Evolutionary conservation across 164 flowering plant species (phyloP).

Genomic region (Vitis rotundifolia): DNA sequence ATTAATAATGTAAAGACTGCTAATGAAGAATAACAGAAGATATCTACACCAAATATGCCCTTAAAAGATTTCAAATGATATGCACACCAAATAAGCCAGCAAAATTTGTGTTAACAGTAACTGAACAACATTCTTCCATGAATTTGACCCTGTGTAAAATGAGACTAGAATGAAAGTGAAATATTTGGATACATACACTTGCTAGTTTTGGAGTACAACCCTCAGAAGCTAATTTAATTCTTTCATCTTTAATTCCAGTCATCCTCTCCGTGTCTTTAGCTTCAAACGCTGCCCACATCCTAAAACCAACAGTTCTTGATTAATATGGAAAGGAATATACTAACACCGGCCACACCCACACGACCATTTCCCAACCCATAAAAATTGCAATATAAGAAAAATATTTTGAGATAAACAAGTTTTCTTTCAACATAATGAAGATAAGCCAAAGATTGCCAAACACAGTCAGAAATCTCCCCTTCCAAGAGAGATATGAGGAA

Average conservation of each 20-base stretch:
- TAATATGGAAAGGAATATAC: conserved; percentile 3
- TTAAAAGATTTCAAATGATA: no score
- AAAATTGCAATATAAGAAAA: not conserved
- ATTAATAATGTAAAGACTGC: not conserved
- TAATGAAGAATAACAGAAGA: not conserved
- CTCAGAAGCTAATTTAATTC: conserved; percentile 21
- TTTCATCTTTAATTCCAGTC: conserved; percentile 16
- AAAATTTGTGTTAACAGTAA: not conserved
- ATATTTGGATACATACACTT: conserved; percentile 11
- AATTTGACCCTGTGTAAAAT: not conserved
- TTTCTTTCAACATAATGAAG: not conserved
- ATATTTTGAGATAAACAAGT: not conserved
- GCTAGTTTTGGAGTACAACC: conserved; percentile 34
- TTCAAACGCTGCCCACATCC: conserved; percentile 53
- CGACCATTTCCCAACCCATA: not conserved
- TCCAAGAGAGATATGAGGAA: no score
- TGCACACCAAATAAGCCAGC: not conserved
- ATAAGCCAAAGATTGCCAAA: no score
- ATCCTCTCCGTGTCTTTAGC: conserved; percentile 14
- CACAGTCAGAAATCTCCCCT: no score
- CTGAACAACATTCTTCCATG: not conserved
- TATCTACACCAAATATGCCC: not conserved
- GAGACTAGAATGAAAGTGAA: not conserved
- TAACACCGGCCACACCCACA: not conserved
- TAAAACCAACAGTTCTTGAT: conserved; percentile 15